Conservation (phyloP, 2,329 filamentous ascomycete genomes). For the Fonsecaea multimorphosa region DNA sequence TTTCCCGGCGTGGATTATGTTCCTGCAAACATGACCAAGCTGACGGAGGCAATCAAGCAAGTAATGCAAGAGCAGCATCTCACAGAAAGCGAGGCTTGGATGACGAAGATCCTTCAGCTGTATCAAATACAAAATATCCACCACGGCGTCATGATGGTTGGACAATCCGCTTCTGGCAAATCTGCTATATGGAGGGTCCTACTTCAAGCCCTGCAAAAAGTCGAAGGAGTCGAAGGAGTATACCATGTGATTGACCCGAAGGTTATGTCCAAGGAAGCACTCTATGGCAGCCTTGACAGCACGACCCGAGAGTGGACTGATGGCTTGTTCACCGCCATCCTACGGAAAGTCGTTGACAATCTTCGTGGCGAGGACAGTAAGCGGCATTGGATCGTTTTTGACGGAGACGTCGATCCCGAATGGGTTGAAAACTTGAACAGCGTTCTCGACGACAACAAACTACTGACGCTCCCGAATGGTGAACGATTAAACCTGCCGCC, state of each 20-base stretch:
- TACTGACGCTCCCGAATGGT: slow-evolving; percentile 94
- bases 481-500: slow-evolving; percentile 92
- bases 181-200: slow-evolving; percentile 93
- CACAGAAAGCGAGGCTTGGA: slow-evolving; percentile 92
- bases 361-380: slow-evolving; percentile 95
- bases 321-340: slow-evolving; percentile 94
- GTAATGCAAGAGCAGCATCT: slow-evolving; percentile 85
- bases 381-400: slow-evolving; percentile 98
- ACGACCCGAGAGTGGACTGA: slow-evolving; percentile 99
- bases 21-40: slow-evolving; percentile 79
- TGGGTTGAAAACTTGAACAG: slow-evolving; percentile 99
- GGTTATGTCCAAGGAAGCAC: slow-evolving; percentile 98
- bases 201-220: slow-evolving; percentile 85
- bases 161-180: slow-evolving; percentile 96
- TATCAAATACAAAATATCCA: slow-evolving; percentile 98
- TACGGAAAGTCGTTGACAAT: slow-evolving; percentile 98
- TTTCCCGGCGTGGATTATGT: slow-evolving; percentile 95
- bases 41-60: slow-evolving; percentile 80
- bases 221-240: slow-evolving; percentile 90
- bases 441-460: slow-evolving; percentile 98
- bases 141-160: slow-evolving; percentile 99
- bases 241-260: slow-evolving; percentile 99
- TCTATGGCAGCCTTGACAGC: slow-evolving; percentile 94
- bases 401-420: slow-evolving; percentile 97
- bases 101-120: slow-evolving; percentile 94